phyloP scores from a whole-genome alignment of 1,284 basidiomycete genomes.

The Rhodotorula sp. region DNA sequence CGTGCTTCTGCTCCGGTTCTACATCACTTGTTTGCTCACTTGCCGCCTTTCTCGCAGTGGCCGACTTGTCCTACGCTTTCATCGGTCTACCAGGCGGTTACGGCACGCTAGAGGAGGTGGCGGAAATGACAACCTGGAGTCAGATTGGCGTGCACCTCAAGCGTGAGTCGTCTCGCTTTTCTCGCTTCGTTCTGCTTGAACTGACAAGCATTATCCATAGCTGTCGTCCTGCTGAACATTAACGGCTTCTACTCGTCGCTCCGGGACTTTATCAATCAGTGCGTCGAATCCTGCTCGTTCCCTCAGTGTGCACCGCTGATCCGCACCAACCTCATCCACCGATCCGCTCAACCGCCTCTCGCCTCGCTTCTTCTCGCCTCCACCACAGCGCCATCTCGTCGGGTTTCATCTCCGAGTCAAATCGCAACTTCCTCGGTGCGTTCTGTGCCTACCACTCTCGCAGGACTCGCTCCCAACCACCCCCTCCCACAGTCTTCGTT shows the following conservation, averaged over 20 bases:
- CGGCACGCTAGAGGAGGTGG: constrained; percentile 47
- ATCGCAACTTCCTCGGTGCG: constrained; percentile 27
- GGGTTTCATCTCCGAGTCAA: constrained; percentile 45
- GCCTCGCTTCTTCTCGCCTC: not conserved
- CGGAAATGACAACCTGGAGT: constrained; percentile 49
- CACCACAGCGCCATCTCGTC: constrained; percentile 41
- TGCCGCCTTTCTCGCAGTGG: constrained; percentile 6
- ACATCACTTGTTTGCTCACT: not conserved
- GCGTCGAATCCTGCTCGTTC: not conserved
- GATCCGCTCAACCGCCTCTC: not conserved
- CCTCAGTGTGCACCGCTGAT: not conserved
- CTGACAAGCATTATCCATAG: not conserved
- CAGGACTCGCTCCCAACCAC: no score
- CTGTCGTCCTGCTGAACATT: constrained; percentile 48
- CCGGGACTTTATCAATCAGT: constrained; percentile 43
- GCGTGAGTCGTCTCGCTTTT: constrained; percentile 23
- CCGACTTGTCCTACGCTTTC: constrained; percentile 45
- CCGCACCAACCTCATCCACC: no score
- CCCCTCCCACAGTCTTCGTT: constrained; percentile 24
- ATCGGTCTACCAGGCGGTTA: constrained; percentile 49
- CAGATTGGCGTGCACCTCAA: constrained; percentile 48
- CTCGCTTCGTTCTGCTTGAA: not conserved
- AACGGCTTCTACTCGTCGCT: constrained; percentile 46
- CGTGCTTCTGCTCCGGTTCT: not conserved
- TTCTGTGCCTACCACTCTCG: no score